phyloP scores from a whole-genome alignment of 768 basidiomycete species.

The Tulasnella sp. region DNA sequence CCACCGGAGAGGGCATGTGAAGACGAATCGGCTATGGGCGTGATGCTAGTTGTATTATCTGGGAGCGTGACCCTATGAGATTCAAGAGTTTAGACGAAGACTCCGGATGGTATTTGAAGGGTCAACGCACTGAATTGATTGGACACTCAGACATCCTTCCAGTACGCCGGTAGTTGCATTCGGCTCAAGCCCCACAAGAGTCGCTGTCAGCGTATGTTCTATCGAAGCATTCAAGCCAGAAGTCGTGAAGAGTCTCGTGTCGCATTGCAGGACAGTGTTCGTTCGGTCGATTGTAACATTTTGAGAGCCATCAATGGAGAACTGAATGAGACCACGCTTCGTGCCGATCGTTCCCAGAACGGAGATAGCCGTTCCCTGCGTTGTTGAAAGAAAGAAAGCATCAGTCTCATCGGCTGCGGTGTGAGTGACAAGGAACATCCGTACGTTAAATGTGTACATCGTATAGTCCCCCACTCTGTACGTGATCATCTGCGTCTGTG shows the following conservation, averaged over 20 bases:
- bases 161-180: background rate
- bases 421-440: background rate
- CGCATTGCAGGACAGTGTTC: background rate
- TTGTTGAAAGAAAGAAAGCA: background rate
- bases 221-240: background rate
- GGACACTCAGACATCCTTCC: background rate
- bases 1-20: too few relatives aligned
- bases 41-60: too few relatives aligned
- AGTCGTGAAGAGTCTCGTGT: background rate
- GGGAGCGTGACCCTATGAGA: too few relatives aligned
- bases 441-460: background rate
- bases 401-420: too few relatives aligned
- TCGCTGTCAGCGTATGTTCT: background rate
- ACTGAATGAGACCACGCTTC: background rate
- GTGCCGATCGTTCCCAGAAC: background rate
- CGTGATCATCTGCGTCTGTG: background rate
- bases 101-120: background rate
- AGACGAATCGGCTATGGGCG: too few relatives aligned
- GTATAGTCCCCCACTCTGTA: background rate
- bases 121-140: background rate
- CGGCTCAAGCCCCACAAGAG: background rate
- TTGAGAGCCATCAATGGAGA: background rate
- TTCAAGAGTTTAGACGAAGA: too few relatives aligned
- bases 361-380: background rate
- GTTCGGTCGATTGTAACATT: background rate